A percentile compares a stretch with the other conserved stretches of the same genome.
Conservation (phyloP, 1,284 basidiomycete genomes). For the Blastosporella zonata region DNA sequence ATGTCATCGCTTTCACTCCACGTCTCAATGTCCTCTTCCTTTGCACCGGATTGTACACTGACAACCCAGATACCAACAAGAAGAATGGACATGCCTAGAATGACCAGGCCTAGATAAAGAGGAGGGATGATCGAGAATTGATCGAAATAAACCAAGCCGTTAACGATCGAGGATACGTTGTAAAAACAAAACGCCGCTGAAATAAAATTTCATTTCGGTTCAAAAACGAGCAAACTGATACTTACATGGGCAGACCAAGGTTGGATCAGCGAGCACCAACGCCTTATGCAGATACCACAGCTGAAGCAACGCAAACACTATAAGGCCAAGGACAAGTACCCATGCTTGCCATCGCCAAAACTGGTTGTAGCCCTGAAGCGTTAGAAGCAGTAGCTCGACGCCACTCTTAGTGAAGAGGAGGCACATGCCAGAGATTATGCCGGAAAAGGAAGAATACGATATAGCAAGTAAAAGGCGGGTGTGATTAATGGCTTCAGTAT, state of each 20-base stretch:
- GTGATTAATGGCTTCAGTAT: conserved; percentile 33
- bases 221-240: conserved; percentile 17
- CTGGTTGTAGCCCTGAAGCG: conserved; percentile 80
- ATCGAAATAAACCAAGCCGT: conserved; percentile 88
- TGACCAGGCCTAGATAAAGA: conserved; percentile 72
- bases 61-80: conserved; percentile 92
- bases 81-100: conserved; percentile 76
- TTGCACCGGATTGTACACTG: conserved; percentile 58
- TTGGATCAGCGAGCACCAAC: conserved; percentile 81
- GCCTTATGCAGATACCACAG: conserved; percentile 94
- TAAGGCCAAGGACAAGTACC: conserved; percentile 70
- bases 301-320: conserved; percentile 73
- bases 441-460: conserved; percentile 87
- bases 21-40: conserved; percentile 48
- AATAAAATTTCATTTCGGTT: conserved; percentile 13
- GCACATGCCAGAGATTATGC: conserved; percentile 93
- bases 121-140: conserved; percentile 76
- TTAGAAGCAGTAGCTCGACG: conserved; percentile 85
- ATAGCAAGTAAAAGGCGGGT: conserved; percentile 75
- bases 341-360: conserved; percentile 85
- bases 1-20: conserved; percentile 45
- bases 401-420: conserved; percentile 93
- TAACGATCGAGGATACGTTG: conserved; percentile 88
- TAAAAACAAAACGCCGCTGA: conserved; percentile 94
- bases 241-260: conserved; percentile 86